Evolutionary conservation across 139 green algal species (phyloP), one percentile per base, ranked within the genome.

Genomic region (Volvox africanus): DNA sequence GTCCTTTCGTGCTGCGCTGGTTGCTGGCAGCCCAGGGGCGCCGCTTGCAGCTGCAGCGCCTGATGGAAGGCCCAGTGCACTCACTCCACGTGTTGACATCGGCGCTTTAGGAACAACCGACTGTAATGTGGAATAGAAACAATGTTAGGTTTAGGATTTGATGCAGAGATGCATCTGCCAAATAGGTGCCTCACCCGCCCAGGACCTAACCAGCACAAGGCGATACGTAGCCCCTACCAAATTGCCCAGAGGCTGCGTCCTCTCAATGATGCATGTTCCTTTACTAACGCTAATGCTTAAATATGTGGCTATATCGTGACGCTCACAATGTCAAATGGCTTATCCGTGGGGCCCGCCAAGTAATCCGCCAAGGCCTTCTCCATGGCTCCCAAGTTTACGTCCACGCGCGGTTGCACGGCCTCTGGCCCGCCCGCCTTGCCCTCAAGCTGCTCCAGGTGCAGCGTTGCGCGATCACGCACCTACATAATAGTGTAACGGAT

Each of bases 401-500:
- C 92, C 77, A 85, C 69, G 12, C 61, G 32, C 20, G 86, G 82
- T 44, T 68, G n/a, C 20, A 98, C 90, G 14, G 91, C 91, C 0
- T 91, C 92, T 28, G 92, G 81, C 20, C 94, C 94, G 78, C 95
- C 92, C 44, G 91, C 95, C 36, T 89, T 76, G 86, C 94, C 95
- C 61, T 91, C 86, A 75, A 99, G 96, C 93, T 99, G 96, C 69
- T 97, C 93, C 90, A 99, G 93, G 93, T 98, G 98, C 73, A 99
- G 88, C 62, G 97, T 99, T 21, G 98, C 98, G 69, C 98, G 94
- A 93, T 99, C 98, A n/a, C 98, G 96, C 79, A 99, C 97, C 96
- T 98, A 92, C 11, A 82, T 75, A 55, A 55, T 55, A 55, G 5
- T 5, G 9, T 9, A 55, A 55, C 5, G 44, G 44, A 55, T 55